A percentile compares a stretch with the other conserved stretches of the same genome.
Conservation (phyloP, 2,329 filamentous ascomycete species). For the Colletotrichum sp. region DNA sequence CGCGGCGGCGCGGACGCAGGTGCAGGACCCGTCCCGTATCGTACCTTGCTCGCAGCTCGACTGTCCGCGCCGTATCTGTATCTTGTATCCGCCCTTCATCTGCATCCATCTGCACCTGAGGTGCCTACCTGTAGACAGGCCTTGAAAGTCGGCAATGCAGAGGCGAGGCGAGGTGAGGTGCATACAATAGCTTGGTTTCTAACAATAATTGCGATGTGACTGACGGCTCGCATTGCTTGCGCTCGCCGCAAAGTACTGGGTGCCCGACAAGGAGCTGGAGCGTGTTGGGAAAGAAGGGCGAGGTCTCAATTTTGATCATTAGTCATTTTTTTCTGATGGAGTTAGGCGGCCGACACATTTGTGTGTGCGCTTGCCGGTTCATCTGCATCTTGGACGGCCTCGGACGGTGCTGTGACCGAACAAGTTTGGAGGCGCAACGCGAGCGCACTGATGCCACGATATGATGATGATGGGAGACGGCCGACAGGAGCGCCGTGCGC, state of each 20-base stretch:
- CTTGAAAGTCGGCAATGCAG: neutral
- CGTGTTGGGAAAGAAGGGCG: neutral
- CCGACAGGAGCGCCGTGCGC: constrained; percentile 5
- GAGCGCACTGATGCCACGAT: constrained; percentile 13
- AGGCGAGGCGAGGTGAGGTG: neutral
- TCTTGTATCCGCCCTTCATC: neutral
- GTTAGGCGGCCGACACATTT: neutral
- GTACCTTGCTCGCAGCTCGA: neutral
- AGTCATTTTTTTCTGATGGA: neutral
- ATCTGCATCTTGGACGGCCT: constrained; percentile 10
- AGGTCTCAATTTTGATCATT: neutral
- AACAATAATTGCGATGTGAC: neutral
- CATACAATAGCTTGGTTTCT: neutral
- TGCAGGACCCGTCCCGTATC: constrained; percentile 10
- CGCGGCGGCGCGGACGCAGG: neutral
- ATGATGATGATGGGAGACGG: neutral
- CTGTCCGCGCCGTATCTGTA: neutral
- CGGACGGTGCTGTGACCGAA: constrained; percentile 20
- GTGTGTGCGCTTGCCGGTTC: neutral
- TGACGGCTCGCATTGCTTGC: neutral
- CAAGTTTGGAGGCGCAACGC: constrained; percentile 12
- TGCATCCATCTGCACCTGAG: neutral
- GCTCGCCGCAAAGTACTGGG: neutral
- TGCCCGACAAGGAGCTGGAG: neutral
- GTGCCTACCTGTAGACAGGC: neutral